phyloP scores from a whole-genome alignment of 2,329 filamentous ascomycete species.

The Aureobasidium sp. region DNA sequence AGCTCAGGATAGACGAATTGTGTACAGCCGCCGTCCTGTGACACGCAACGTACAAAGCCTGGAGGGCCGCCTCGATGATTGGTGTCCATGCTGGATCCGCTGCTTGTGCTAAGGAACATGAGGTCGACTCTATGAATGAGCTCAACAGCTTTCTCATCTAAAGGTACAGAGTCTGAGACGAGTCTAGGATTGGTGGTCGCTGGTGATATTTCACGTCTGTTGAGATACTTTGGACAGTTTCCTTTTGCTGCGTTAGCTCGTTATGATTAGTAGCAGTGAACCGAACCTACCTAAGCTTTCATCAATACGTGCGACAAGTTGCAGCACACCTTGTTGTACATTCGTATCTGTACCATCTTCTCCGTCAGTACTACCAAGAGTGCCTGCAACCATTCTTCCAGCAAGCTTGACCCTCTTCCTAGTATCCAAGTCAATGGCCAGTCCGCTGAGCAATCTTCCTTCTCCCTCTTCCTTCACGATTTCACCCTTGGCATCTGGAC shows the following conservation, averaged over 20 bases:
- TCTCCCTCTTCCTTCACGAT: conserved; percentile 32
- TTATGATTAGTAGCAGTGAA: not conserved
- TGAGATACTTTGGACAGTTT: conserved; percentile 84
- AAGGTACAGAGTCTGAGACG: conserved; percentile 37
- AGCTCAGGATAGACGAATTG: conserved; percentile 73
- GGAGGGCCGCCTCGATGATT: conserved; percentile 69
- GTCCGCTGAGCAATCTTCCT: conserved; percentile 51
- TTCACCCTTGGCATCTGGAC: conserved; percentile 37
- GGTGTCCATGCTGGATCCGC: conserved; percentile 63
- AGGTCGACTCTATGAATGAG: conserved; percentile 60
- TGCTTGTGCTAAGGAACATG: conserved; percentile 68
- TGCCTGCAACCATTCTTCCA: conserved; percentile 60
- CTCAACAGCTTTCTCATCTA: conserved; percentile 48
- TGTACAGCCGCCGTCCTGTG: conserved; percentile 39
- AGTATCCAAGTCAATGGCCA: conserved; percentile 57
- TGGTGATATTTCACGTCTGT: conserved; percentile 57
- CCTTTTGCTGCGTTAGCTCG: conserved; percentile 12
- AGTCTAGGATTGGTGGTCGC: conserved; percentile 47
- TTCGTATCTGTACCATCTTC: conserved; percentile 15
- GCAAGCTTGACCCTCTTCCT: conserved; percentile 66
- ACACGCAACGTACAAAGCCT: conserved; percentile 64
- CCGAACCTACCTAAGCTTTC: conserved; percentile 50
- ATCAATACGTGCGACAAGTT: conserved; percentile 60
- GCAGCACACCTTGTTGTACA: conserved; percentile 32
- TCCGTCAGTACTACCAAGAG: conserved; percentile 31